These are phyloP conservation scores for Hyphodiscus sp. DNA, from an alignment of 2,329 filamentous ascomycete species.

Conservation along the genomic window DNA sequence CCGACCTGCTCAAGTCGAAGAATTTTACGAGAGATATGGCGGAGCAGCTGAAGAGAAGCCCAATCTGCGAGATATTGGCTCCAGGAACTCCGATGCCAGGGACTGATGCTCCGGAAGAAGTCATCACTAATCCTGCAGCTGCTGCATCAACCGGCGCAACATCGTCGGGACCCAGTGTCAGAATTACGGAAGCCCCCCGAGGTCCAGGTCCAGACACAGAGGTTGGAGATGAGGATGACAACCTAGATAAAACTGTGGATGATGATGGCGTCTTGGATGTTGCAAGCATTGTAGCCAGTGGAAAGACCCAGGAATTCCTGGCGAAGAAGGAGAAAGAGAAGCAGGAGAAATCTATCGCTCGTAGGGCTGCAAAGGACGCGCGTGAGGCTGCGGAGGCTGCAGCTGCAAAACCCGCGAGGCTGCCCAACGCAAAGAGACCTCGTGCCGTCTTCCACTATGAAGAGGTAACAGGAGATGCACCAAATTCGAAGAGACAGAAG, in stretches of 20 bases:
- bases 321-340: constrained; percentile 80
- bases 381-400: constrained; percentile 41
- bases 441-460: constrained; percentile 69
- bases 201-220: constrained; percentile 18
- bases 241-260: constrained; percentile 38
- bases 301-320: constrained; percentile 74
- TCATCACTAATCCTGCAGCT: constrained; percentile 28
- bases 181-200: constrained; percentile 26
- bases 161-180: constrained; percentile 29
- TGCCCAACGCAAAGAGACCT: constrained; percentile 68
- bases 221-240: constrained; percentile 32
- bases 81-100: constrained; percentile 41
- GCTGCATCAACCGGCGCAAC: constrained; percentile 28
- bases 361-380: constrained; percentile 54
- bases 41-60: constrained; percentile 62
- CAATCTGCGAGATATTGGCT: constrained; percentile 60
- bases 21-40: constrained; percentile 60
- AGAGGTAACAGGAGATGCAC: constrained; percentile 44
- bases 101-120: constrained; percentile 39
- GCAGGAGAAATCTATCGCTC: constrained; percentile 54
- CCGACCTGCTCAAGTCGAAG: constrained; percentile 56
- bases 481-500: constrained; percentile 36
- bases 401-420: constrained; percentile 48
- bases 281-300: constrained; percentile 75
- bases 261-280: constrained; percentile 76